Base-by-base conservation (phyloP, 2,329 filamentous ascomycete genomes). In the Pyrenophora seminiperda region DNA sequence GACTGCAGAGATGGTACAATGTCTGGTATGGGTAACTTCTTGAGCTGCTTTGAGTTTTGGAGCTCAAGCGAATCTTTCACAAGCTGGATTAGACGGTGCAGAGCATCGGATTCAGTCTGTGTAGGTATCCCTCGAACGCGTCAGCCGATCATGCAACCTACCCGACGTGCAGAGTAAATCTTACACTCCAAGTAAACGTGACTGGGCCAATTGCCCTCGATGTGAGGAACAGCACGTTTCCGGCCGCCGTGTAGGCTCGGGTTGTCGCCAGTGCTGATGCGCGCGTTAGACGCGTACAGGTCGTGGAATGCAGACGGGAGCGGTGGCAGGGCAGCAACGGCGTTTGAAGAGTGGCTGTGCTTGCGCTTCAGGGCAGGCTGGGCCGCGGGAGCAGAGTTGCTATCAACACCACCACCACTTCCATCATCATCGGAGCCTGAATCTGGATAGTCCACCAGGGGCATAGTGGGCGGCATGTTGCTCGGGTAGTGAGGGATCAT, bases 121-220 rank as follows among this genome's bases (percentile, higher is more conserved):
- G 65, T 68, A 47, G 73, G 73, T 48, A 72, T 56, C 73, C 72
- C 72, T 75, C 65, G 59, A 58, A 54, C 50, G 58, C 53, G 65
- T 72, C 64, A 72, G 67, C 53, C 43, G 52, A 58, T 36, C 7
- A 65, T 60, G 34, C 62, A 53, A 14, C 13, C 31, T 36, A 30
- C 31, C n/a, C 34, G 38, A 36, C 40, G 41, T 11, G 34, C 18
- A 27, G 13, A 42, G 42, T 47, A 55, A 27, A n/a, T 77, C 85
- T 75, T 80, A 95, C 94, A 99, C 77, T 97, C 93, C 48, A 96
- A 79, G 72, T 96, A 97, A 37, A 97, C 71, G 74, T 97, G 93
- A 27, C 87, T 91, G 1, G 93, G 91, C 94, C 94, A 99, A 72
- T 91, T 90, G 53, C 94, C 94, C 51, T 86, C 83, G 19, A 93